Conservation (phyloP, 2,329 filamentous ascomycete species). For the Alternaria metachromatica region DNA sequence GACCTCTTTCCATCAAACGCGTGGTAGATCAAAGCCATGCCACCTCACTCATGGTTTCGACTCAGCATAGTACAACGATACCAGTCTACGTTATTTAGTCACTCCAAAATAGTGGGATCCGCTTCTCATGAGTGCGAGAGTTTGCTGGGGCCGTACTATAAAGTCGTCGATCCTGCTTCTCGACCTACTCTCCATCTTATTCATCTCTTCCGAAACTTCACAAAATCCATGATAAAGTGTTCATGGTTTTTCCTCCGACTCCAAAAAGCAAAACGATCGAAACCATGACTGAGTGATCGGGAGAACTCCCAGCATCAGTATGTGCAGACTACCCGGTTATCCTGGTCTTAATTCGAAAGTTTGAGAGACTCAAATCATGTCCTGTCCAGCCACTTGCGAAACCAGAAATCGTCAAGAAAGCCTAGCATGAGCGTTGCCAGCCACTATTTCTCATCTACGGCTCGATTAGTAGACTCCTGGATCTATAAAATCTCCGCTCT, state of each 20-base stretch:
- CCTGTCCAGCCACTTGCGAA: neutral
- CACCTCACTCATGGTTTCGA: neutral
- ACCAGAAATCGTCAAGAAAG: too few species aligned
- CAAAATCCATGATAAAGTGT: too few species aligned
- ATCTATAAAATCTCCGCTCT: neutral
- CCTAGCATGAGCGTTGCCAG: neutral
- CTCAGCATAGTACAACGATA: neutral
- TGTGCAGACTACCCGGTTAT: neutral
- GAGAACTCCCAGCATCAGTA: accelerated
- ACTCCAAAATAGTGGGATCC: neutral
- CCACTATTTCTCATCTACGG: accelerated
- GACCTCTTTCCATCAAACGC: accelerated
- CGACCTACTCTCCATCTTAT: neutral
- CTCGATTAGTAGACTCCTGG: neutral
- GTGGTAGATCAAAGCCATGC: neutral
- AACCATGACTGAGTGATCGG: neutral
- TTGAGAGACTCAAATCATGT: neutral
- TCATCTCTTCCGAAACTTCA: neutral
- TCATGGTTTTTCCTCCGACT: neutral
- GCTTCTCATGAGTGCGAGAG: neutral
- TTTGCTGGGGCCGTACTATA: neutral
- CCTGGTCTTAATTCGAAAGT: accelerated
- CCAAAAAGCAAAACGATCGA: too few species aligned
- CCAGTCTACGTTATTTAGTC: neutral
- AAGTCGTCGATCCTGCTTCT: neutral